Percentiles rank a stretch among this genome's conserved stretches.
These are phyloP conservation scores for Botrytis hyacinthi DNA, from an alignment of 2,329 filamentous ascomycete genomes.

Conservation along the genomic window DNA sequence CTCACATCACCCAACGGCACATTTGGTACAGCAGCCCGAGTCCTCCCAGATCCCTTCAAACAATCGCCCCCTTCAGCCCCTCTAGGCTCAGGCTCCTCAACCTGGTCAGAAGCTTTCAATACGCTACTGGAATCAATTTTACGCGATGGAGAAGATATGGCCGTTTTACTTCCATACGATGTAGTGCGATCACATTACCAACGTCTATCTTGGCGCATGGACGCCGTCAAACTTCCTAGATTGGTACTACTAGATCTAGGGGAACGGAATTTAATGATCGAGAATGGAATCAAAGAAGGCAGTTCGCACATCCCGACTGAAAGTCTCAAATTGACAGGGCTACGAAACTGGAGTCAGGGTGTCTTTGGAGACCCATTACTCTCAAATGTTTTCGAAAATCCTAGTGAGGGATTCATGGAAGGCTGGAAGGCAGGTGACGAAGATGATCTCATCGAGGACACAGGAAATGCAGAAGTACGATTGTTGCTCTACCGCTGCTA, in stretches of 20 bases:
- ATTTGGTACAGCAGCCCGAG: constrained; percentile 35
- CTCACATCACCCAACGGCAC: constrained; percentile 33
- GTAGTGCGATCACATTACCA: constrained; percentile 52
- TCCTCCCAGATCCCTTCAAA: constrained; percentile 30
- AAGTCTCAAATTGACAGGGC: constrained; percentile 44
- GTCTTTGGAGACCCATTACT: constrained; percentile 61
- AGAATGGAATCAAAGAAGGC: constrained; percentile 23
- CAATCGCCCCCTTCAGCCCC: constrained; percentile 16
- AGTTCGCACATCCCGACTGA: constrained; percentile 17
- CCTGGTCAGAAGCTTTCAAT: constrained; percentile 58
- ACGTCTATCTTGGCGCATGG: constrained; percentile 50
- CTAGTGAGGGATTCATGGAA: constrained; percentile 46
- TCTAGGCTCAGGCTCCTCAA: constrained; percentile 37
- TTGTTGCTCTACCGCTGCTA: constrained; percentile 58
- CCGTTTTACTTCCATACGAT: constrained; percentile 56
- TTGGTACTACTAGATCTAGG: constrained; percentile 55
- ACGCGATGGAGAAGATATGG: constrained; percentile 59
- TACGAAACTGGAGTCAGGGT: constrained; percentile 58
- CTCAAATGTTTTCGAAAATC: constrained; percentile 48
- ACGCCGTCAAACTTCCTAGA: constrained; percentile 51
- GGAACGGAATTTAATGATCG: constrained; percentile 51
- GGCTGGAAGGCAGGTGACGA: constrained; percentile 42
- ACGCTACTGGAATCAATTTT: constrained; percentile 55
- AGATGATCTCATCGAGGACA: constrained; percentile 44
- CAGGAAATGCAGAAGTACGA: constrained; percentile 46